A percentile compares a stretch with the other conserved stretches of the same genome.
These are phyloP conservation scores for Pyrus communis DNA, from an alignment of 306 rosid species.

Conservation along the genomic window DNA sequence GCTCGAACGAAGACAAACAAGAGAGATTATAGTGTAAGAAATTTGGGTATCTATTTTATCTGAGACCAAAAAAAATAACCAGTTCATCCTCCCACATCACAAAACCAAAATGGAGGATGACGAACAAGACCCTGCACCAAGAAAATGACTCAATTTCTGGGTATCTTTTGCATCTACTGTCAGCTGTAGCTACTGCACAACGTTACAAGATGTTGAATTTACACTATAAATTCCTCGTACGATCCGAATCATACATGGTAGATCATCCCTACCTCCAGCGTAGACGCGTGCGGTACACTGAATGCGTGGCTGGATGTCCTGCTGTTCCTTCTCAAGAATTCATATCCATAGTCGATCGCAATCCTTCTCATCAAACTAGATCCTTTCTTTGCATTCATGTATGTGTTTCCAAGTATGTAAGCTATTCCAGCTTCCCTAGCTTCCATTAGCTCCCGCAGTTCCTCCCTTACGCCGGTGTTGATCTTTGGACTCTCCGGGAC, in stretches of 20 bases:
- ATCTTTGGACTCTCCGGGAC: conserved; percentile 73
- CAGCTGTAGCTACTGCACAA: conserved; percentile 19
- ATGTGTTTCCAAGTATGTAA: conserved; percentile 68
- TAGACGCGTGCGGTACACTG: conserved; percentile 59
- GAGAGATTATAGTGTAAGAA: not conserved
- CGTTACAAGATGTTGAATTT: conserved; percentile 35
- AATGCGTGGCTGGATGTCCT: conserved; percentile 49
- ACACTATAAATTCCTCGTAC: not conserved
- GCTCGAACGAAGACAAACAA: not conserved
- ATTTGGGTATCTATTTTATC: no score
- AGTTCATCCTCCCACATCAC: not conserved
- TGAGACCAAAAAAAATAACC: not conserved
- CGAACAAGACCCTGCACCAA: not conserved
- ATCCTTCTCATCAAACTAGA: conserved; percentile 59
- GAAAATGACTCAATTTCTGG: conserved; percentile 2
- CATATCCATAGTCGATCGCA: conserved; percentile 62
- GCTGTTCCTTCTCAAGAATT: conserved; percentile 78
- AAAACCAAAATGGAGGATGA: not conserved
- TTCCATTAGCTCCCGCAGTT: conserved; percentile 65
- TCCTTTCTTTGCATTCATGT: conserved; percentile 77
- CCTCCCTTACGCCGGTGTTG: conserved; percentile 37
- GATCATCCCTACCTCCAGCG: conserved; percentile 90
- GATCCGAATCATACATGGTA: conserved; percentile 48
- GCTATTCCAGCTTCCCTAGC: conserved; percentile 82
- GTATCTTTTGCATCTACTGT: not conserved